Evolutionary conservation across 805 yeast genomes (phyloP), one percentile per base, ranked within the genome.

Genomic region (Lipomyces spencermartinsiae): DNA sequence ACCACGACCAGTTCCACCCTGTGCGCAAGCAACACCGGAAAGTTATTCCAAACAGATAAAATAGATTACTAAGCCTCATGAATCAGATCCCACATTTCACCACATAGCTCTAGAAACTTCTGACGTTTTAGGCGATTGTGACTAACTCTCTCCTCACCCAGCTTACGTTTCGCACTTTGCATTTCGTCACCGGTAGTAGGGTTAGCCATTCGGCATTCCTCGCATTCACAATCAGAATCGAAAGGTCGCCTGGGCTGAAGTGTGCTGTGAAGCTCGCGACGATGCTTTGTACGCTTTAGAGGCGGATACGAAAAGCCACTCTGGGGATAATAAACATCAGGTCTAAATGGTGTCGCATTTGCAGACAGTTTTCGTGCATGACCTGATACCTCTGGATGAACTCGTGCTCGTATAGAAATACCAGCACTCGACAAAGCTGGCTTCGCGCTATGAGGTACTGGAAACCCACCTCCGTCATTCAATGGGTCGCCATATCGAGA

Each of bases 81-180:
- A 53, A 77, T 55, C 37, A 77, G 54, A 58, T 77, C 79, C 77
- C 78, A 78, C 71, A 74, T 63, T 61, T 78, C 76, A 1, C 73
- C 67, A 62, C 80, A 78, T 56, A 78, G 67, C 60, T 71, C 71
- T 66, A 78, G 53, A 66, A 76, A 78, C 49, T 73, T 56, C n/a
- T 51, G 31, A 4, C 64, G 58, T 49, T 46, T 57, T 14, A 25
- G 4, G 22, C 49, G 49, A 8, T n/a, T n/a, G 22, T 43, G 49
- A 43, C 49, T 7, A 16, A 8, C 22, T 16, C 22, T 19, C 22
- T 43, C 49, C 16, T 43, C 49, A 16, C 49, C 22, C 49, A 43
- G 6, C 49, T 16, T n/a, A 12, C 22, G 49, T 8, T 9, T 43
- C 22, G 4, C 49, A 43, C 12, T n/a, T 19, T 43, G 49, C 22